These are phyloP conservation scores for Aspergillus incahuasiensis DNA, from an alignment of 495 filamentous ascomycete genomes.

Conservation along the genomic window DNA sequence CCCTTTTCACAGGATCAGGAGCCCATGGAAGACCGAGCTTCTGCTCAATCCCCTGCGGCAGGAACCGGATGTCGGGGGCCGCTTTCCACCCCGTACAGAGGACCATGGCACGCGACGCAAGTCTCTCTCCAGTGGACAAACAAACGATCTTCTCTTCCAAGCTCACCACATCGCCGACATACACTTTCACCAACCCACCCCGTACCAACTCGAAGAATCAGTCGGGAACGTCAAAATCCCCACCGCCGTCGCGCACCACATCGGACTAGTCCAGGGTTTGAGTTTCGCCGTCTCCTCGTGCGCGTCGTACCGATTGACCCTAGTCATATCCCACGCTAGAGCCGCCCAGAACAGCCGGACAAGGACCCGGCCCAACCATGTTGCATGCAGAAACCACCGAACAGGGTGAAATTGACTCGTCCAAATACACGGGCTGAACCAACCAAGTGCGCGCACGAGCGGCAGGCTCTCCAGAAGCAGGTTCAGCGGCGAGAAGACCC, in stretches of 20 bases:
- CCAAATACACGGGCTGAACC: conserved; percentile 61
- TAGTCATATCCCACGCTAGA: conserved; percentile 55
- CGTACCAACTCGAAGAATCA: conserved; percentile 57
- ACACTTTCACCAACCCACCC: conserved; percentile 53
- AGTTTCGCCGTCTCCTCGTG: conserved; percentile 61
- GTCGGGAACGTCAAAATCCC: conserved; percentile 66
- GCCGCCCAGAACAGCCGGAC: conserved; percentile 64
- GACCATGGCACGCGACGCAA: conserved; percentile 51
- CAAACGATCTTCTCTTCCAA: not conserved
- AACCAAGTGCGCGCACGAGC: conserved; percentile 56
- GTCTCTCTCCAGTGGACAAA: not conserved
- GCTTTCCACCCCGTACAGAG: conserved; percentile 69
- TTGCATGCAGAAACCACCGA: conserved; percentile 60
- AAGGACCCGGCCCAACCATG: conserved; percentile 60
- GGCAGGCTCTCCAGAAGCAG: conserved; percentile 60
- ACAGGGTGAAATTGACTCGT: conserved; percentile 36
- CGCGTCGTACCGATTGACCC: conserved; percentile 51
- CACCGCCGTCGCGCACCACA: conserved; percentile 58
- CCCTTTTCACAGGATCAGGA: conserved; percentile 21
- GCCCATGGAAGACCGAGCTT: conserved; percentile 37
- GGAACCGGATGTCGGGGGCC: conserved; percentile 56
- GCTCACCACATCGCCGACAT: conserved; percentile 53
- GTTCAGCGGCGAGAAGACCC: conserved; percentile 47
- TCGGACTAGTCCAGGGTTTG: conserved; percentile 56
- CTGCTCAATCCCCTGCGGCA: conserved; percentile 44